Evolutionary conservation across 78 protist genomes (phyloP), one percentile per base, ranked within the genome.

Genomic region (Dictyostelium brefeldianum): DNA sequence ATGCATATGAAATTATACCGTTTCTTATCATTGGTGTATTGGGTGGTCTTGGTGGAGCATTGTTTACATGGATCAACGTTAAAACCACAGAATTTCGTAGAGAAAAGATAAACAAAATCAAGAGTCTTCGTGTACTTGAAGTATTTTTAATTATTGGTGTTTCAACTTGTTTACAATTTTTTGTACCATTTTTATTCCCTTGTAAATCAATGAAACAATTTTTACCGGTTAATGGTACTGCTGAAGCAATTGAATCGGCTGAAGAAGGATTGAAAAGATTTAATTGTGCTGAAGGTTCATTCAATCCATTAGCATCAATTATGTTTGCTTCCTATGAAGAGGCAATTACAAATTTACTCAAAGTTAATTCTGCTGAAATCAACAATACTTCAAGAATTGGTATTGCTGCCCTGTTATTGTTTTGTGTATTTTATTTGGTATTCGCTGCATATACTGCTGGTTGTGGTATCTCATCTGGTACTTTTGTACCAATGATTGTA

Each of bases 401-500:
- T 11, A 22, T 87, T 9, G 25, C 43, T 14, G 80, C 80, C 0
- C 29, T 87, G 57, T 29, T 87, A 0, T 7, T 87, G 46, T 87
- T 87, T 48, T 87, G 65, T 7, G 25, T 50, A 8, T 87, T 87
- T 36, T 87, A 87, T 71, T 50, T 87, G 15, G 15, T 87, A 17
- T 87, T 87, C 20, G 93, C 93, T 36, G 93, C 93, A 5, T 87
- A 87, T 64, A 87, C 93, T 0, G 93, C 93, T 12, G 93, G 93
- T 65, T 48, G 59, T 25, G 93, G 84, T 51, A 78, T 87, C 65
- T 64, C 78, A 6, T 20, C 80, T 0, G 93, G 96, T 73, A 78
- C 91, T 46, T 95, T 97, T 64, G 97, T 98, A 2, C 99, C 99
- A 5, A 54, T 79, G 92, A 90, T 98, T 48, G 89, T 97, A 17